Conservation (phyloP, 768 basidiomycete species). For the Tulasnella sp. region DNA sequence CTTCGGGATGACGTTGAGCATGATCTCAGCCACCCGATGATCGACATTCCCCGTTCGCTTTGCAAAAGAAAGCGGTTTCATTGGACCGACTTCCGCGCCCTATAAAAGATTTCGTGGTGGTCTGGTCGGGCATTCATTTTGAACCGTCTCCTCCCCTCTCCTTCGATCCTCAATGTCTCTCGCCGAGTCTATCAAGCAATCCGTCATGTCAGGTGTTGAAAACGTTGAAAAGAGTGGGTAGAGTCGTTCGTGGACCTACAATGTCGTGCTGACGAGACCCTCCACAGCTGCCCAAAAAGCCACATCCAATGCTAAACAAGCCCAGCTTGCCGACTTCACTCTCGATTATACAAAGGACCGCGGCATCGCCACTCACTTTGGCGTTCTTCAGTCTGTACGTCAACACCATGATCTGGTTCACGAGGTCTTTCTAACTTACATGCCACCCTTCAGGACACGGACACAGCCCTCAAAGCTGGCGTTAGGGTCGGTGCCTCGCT, state of each 20-base stretch:
- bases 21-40: not conserved
- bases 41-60: not conserved
- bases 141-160: not conserved
- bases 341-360: not conserved
- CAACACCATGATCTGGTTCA: too few relatives aligned
- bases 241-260: too few relatives aligned
- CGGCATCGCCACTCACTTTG: conserved; percentile 18
- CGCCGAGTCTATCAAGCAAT: conserved; percentile 6
- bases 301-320: not conserved
- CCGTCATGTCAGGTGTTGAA: not conserved
- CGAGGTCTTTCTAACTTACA: not conserved
- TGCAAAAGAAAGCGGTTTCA: not conserved
- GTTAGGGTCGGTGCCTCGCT: not conserved
- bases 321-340: conserved; percentile 19
- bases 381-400: conserved; percentile 16
- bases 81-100: not conserved
- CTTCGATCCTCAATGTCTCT: not conserved
- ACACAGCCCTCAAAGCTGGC: conserved; percentile 16
- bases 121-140: not conserved
- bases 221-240: conserved; percentile 5
- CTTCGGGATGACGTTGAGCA: not conserved
- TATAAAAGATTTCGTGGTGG: not conserved
- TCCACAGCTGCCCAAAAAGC: conserved; percentile 8
- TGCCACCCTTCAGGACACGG: conserved; percentile 4
- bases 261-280: too few relatives aligned